Base-by-base conservation (phyloP, 1,284 basidiomycete species). In the Thecaphora thlaspeos region DNA sequence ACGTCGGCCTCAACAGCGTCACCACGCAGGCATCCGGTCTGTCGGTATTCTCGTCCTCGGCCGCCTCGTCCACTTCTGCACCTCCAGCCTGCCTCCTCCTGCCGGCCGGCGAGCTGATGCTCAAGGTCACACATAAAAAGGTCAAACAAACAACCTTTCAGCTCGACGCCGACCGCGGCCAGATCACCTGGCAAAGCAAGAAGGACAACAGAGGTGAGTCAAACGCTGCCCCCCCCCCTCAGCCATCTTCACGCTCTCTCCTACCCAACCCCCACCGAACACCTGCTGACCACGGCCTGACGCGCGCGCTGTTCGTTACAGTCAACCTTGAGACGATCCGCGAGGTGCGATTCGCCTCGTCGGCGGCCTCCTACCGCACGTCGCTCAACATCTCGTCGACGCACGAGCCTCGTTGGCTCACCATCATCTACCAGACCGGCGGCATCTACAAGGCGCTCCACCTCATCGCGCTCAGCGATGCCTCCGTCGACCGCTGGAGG, bases 291-390 rank as follows among this genome's bases (percentile, higher is more conserved):
- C 15, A 14, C 7, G 12, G 23, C 39, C 21, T 24, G 11, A n/a
- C n/a, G n/a, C n/a, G n/a, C n/a, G n/a, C n/a, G n/a, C n/a, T n/a
- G n/a, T n/a, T n/a, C n/a, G n/a, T 14, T n/a, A 55, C 21, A 90
- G 91, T 95, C 50, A 87, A 89, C 3, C 88, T 96, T 66, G 90
- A 91, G 77, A 86, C 85, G 64, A 91, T 98, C 77, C 88, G 91
- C 60, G 93, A 97, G 74, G 84, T 98, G 10, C 88, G 94, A 14
- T 84, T 88, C 8, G 89, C 87, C 41, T 73, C 84, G 11, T 84
- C 89, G 58, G 85, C 90, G 24, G 81, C 87, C 32, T 88, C 88
- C 68, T 89, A 90, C 72, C 86, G 89, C 57, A 83, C 87, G 43
- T 87, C 88, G 61, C 87, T 89, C 71, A 85, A 87, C 32, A 73